Base-by-base conservation (phyloP, 2,329 filamentous ascomycete genomes). In the Amphichorda felina region DNA sequence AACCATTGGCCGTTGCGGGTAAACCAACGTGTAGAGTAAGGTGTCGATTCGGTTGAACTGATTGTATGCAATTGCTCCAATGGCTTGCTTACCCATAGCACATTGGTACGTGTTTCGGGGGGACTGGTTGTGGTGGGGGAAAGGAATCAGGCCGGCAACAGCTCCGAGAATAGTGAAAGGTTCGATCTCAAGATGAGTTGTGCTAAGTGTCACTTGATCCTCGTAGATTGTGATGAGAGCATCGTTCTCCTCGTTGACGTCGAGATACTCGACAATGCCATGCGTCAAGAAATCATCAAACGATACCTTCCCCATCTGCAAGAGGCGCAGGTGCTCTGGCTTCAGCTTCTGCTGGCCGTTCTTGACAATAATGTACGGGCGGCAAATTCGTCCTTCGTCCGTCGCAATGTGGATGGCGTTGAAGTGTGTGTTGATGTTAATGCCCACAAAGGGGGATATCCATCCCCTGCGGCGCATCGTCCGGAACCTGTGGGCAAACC, bases 61-160 rank as follows among this genome's bases (percentile, higher is more conserved):
- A 54, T 98, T 98, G 54, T 94, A 94, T 13, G 89, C 91, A 53
- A 98, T 96, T 24, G 89, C 88, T 24, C 91, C 91, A 55, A 98
- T 96, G 27, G 91, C 91, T 82, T 98, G 91, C 64, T 98, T 98
- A 73, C 91, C 91, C 91, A 98, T 98, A 61, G 91, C 91, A 63
- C 89, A 95, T 68, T 96, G 89, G 53, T 98, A 98, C 1, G 91
- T 98, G 55, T 98, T 98, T 70, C 91, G 75, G 8, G 91, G 91
- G 13, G 93, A 98, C 57, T 98, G 91, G 59, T 98, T 98, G 66
- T 98, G 91, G 56, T 98, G 91, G 8, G 91, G 91, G 52, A 96
- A 98, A 4, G 91, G 91, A 54, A 98, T 98, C 26, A 98, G 68
- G 30, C 91, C 91, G 27, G 91, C 91, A 18, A 98, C 91, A 32